Conservation (phyloP, 2,329 filamentous ascomycete species). For the Cytospora piceae region DNA sequence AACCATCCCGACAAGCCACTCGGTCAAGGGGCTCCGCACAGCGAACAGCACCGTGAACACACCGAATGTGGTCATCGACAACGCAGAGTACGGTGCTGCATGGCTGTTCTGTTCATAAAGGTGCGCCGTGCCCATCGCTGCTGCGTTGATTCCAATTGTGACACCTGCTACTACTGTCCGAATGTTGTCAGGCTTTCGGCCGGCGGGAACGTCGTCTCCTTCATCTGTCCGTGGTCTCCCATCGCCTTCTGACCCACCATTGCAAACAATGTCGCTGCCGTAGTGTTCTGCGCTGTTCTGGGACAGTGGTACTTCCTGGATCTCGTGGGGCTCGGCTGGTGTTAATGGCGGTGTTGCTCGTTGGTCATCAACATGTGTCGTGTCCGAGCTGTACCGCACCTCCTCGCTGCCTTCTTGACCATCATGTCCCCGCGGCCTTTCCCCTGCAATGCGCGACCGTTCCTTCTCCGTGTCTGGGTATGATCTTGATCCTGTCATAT, state of each 20-base stretch:
- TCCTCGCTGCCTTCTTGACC: background rate
- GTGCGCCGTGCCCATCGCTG: slow-evolving; percentile 63
- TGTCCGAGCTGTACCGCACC: slow-evolving; percentile 16
- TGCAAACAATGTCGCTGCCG: background rate
- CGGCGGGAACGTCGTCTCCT: background rate
- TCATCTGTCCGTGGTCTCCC: background rate
- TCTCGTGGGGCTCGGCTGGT: background rate
- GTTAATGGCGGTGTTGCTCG: background rate
- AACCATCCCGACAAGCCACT: slow-evolving; percentile 43
- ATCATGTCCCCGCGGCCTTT: background rate
- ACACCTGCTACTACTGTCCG: slow-evolving; percentile 54
- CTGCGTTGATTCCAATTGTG: slow-evolving; percentile 60
- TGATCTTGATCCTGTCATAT: background rate
- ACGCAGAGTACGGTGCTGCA: slow-evolving; percentile 58
- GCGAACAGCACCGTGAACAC: slow-evolving; percentile 60
- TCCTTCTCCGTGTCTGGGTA: background rate
- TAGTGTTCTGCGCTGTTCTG: background rate
- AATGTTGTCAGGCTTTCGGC: slow-evolving; percentile 36
- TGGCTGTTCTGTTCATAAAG: slow-evolving; percentile 57
- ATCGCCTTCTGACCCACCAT: background rate
- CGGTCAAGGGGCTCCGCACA: slow-evolving; percentile 50
- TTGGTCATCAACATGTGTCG: slow-evolving; percentile 4
- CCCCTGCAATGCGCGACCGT: background rate
- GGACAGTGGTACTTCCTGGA: background rate
- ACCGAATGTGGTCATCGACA: slow-evolving; percentile 62